Evolutionary conservation across 2,329 filamentous ascomycete species (phyloP).

Genomic region (Chrysosporium queenslandicum): DNA sequence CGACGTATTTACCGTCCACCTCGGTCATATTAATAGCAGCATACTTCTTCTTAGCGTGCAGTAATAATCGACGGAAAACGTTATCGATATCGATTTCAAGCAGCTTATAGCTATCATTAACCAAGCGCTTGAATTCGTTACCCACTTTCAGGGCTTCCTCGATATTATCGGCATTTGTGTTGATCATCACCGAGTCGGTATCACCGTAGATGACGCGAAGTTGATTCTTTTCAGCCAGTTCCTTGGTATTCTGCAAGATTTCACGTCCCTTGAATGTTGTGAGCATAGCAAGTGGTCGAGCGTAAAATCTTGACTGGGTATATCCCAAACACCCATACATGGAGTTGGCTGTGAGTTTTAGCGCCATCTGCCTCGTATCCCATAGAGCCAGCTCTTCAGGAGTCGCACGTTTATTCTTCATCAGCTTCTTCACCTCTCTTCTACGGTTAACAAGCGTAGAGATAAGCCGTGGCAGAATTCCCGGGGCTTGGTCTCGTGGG

Average conservation of each 20-base stretch:
- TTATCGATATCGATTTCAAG: constrained; percentile 98
- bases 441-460: constrained; percentile 80
- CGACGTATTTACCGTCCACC: constrained; percentile 75
- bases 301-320: constrained; percentile 94
- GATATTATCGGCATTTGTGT: constrained; percentile 91
- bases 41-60: constrained; percentile 99
- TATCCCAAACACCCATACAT: constrained; percentile 99
- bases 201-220: constrained; percentile 97
- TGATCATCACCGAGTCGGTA: constrained; percentile 99
- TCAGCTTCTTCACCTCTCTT: constrained; percentile 85
- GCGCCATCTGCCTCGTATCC: constrained; percentile 94
- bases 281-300: constrained; percentile 84
- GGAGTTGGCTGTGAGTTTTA: constrained; percentile 96
- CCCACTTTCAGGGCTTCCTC: constrained; percentile 84
- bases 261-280: constrained; percentile 96
- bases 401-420: constrained; percentile 88
- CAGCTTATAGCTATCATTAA: constrained; percentile 86
- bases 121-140: constrained; percentile 84
- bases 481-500: constrained; percentile 64
- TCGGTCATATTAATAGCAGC: constrained; percentile 91
- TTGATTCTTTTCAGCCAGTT: constrained; percentile 80
- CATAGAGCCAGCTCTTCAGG: constrained; percentile 80
- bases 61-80: constrained; percentile 79
- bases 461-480: constrained; percentile 83
- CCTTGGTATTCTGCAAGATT: constrained; percentile 91